Base-by-base conservation (phyloP, 2,329 filamentous ascomycete species). In the Ophiostoma tasmaniense region DNA sequence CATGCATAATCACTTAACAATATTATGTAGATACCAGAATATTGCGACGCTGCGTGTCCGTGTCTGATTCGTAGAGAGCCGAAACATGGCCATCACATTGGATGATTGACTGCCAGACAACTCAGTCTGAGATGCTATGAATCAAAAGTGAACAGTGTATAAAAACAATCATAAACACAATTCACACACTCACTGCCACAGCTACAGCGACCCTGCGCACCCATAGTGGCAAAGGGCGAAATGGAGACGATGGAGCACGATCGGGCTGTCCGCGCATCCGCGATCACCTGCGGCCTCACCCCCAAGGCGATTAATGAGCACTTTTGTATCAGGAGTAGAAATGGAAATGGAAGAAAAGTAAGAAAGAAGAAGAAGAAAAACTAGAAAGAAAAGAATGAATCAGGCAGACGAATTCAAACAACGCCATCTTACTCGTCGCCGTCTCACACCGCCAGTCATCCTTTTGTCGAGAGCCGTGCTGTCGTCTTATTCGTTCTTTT, bases 351-450 rank as follows among this genome's bases (percentile, higher is more conserved):
- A n/a, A 50, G n/a, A 4, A 7, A 1, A 22, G 11, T 14, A 25
- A 20, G 55, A 33, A 61, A 14, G 25, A 3, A 33, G 8, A 11
- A 10, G 59, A 64, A 64, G 14, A 61, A 7, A 33, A 22, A 22
- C 7, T 1, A 64, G 14, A 62, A 37, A 22, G 37, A 10, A 37
- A 22, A 37, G 1, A 20, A 14, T 33, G 37, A 64, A 28, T 25
- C 64, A 65, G 37, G 64, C 64, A 65, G 64, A 20, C 64, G 25
- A 28, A 17, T 25, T 64, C 35, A n/a, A 25, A 17, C 33, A 28
- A 39, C 62, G 20, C 17, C 28, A 64, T 64, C 64, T 65, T 25
- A 65, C 37, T 65, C 35, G 64, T 65, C 64, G 64, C 64, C 64
- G 35, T 42, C 64, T 28, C 37, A 45, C 59, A 42, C 64, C 64